Conservation (phyloP, 2,329 filamentous ascomycete genomes). For the Venturia effusa region DNA sequence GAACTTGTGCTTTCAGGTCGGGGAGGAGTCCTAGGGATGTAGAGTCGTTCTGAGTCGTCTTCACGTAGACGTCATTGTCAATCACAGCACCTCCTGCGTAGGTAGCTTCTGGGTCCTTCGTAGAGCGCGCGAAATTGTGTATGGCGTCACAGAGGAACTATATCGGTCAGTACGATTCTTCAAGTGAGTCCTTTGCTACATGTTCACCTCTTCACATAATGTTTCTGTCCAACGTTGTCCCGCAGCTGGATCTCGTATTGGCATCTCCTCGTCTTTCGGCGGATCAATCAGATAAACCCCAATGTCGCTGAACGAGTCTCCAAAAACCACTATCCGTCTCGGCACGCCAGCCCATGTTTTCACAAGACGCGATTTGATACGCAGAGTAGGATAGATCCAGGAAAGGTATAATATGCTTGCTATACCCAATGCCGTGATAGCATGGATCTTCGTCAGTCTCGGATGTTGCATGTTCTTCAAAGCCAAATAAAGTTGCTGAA, state of each 20-base stretch:
- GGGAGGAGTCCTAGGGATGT: conserved; percentile 17
- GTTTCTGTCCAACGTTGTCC: conserved; percentile 25
- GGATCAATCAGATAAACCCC: conserved; percentile 24
- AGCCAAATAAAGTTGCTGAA: not conserved
- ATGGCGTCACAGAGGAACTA: conserved; percentile 26
- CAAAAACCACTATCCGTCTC: conserved; percentile 27
- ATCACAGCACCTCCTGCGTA: conserved; percentile 19
- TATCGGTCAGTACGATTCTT: conserved; percentile 13
- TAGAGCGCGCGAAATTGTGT: conserved; percentile 27
- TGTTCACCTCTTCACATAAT: conserved; percentile 24
- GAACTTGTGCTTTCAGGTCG: conserved; percentile 27
- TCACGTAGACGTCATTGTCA: conserved; percentile 21
- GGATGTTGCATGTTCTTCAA: not conserved
- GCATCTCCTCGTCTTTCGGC: conserved; percentile 17
- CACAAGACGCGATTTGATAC: conserved; percentile 19
- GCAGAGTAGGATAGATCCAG: conserved; percentile 21
- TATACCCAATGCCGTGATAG: conserved; percentile 1
- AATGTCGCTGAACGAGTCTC: conserved; percentile 29
- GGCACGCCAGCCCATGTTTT: conserved; percentile 21
- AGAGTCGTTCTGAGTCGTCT: conserved; percentile 18
- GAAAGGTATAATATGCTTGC: conserved; percentile 21
- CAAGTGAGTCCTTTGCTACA: conserved; percentile 14
- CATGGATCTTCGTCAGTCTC: not conserved
- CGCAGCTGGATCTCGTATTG: conserved; percentile 20
- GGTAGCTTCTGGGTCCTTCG: not conserved